Evolutionary conservation across 345 rosid genomes (phyloP), one percentile per base, ranked within the genome.

Genomic region (Adansonia digitata): DNA sequence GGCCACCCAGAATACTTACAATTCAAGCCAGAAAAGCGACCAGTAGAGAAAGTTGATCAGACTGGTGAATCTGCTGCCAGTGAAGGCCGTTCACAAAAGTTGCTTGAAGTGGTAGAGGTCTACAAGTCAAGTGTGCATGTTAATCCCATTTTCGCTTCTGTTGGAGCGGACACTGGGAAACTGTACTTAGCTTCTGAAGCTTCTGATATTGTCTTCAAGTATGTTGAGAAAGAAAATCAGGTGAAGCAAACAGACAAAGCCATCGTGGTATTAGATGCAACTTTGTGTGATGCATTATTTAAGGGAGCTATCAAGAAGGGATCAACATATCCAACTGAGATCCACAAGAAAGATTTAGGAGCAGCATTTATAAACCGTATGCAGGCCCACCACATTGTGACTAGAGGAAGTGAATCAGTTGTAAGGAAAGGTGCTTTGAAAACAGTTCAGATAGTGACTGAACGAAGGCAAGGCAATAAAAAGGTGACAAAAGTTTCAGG

Each of bases 271-370:
- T 76, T 95, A 84, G 96, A 95, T 85, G 86, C 98, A 42, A 79
- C 80, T 29, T 72, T 95, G 71, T 93, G 99, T 43, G 99, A 95
- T 77, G 84, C 96, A 56, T 84, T 95, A 70, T 91, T 87, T 84
- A 95, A 95, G 82, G 99, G 99, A 82, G 88, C 98, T 55, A 86
- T 95, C 34, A 95, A 95, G 84, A 95, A 95, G 80, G 99, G 99
- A 78, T 79, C 97, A 24, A 69, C 86, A 15, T 95, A 93, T 77
- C 99, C 98, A 17, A 88, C 98, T 29, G 97, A 88, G 84, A 85
- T 95, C 73, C 96, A 88, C 74, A 95, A 90, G 83, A 93, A 88
- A 74, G 98, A 95, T 80, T 72, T 93, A 72, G 97, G 89, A 55
- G 77, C 85, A 17, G 86, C 81, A 40, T 93, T 93, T 80, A 55